phyloP scores from a whole-genome alignment of 371 early-diverging fungal genomes.

The Rhizopus delemar region DNA sequence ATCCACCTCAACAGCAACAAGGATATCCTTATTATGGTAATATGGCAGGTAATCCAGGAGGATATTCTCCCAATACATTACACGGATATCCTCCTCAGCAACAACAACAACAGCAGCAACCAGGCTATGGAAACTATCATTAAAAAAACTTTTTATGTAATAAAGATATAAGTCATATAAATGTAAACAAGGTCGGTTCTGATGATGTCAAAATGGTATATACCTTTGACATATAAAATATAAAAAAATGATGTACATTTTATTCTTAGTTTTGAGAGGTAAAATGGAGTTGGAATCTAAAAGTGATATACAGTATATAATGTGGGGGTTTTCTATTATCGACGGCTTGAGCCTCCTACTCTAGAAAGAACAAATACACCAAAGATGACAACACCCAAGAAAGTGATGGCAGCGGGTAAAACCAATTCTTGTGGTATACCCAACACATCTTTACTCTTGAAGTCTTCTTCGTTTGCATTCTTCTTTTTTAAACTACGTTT shows the following conservation, averaged over 20 bases:
- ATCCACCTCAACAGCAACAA: constrained; percentile 6
- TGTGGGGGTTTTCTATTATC: no score
- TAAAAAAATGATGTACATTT: no score
- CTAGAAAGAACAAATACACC: constrained; percentile 57
- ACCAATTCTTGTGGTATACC: constrained; percentile 57
- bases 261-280: no score
- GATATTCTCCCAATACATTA: constrained; percentile 20
- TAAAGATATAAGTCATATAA: no score
- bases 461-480: not conserved
- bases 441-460: constrained; percentile 18
- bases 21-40: constrained; percentile 13
- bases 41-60: constrained; percentile 5
- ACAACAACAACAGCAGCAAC: constrained; percentile 4
- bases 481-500: no score
- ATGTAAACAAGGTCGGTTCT: no score
- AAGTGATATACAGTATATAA: no score
- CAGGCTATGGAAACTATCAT: constrained; percentile 13
- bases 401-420: constrained; percentile 63
- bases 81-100: constrained; percentile 23
- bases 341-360: no score
- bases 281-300: no score
- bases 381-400: constrained; percentile 59
- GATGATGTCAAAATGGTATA: no score
- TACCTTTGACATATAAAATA: no score
- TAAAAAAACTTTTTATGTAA: not conserved